Evolutionary conservation across 2,329 filamentous ascomycete species (phyloP), one percentile per base, ranked within the genome.

Genomic region (Trichoderma polysporum): DNA sequence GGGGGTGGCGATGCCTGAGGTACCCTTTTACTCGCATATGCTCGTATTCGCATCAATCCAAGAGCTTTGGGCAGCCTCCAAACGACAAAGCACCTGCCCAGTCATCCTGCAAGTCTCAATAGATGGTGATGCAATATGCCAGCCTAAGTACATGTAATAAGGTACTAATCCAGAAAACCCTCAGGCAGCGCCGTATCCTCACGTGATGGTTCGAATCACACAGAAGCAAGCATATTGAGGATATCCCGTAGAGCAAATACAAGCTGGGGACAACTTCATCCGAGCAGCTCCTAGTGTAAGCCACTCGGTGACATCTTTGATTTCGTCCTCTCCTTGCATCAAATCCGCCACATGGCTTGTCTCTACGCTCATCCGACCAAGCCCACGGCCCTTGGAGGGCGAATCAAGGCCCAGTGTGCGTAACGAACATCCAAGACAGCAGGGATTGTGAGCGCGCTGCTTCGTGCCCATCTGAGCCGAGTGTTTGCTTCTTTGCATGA

Each of bases 401-500:
- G 47, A 53, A 62, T 53, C 33, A 62, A 35, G 33, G 4, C 2
- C 25, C n/a, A 19, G 60, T 54, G 60, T 54, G 60, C 39, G 35
- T 54, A 54, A 63, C 60, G n/a, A 17, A 53, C 13, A 15, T n/a
- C 29, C 17, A 35, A 63, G 49, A 63, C 59, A 63, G 49, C 60
- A 53, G 52, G 60, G 60, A 33, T 63, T 31, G 19, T 35, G 19
- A 17, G 12, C 31, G n/a, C 37, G 49, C 49, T 29, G 49, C 17
- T 31, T 29, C 27, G 15, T 29, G 15, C 45, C 31, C 58, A n/a
- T 37, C 19, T 22, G 58, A 37, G 45, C 19, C 49, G 35, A 53
- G 41, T 53, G 49, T 53, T 63, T 53, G 59, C 59, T 53, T 17
- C 47, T 52, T 25, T 53, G 60, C 60, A 63, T 63, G 13, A 45